These are phyloP conservation scores for Alternaria gaisen DNA, from an alignment of 2,329 filamentous ascomycete species.

Conservation along the genomic window DNA sequence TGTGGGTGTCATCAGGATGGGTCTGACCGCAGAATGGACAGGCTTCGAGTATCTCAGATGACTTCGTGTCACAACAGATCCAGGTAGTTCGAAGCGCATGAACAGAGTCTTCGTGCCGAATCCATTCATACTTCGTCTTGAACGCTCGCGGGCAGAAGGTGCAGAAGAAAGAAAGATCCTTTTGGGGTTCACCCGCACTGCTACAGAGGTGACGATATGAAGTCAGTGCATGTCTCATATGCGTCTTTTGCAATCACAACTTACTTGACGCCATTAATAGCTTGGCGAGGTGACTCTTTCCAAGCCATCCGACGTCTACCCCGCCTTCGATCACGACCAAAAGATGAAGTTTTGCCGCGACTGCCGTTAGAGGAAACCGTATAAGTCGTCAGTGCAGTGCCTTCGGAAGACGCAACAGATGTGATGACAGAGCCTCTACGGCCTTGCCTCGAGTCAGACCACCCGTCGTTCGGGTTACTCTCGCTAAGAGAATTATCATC, in stretches of 20 bases:
- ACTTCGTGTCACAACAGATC: slow-evolving; percentile 47
- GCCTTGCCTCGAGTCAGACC: slow-evolving; percentile 33
- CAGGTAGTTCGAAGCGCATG: slow-evolving; percentile 51
- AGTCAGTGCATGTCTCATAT: background rate
- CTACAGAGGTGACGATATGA: background rate
- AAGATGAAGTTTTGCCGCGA: slow-evolving; percentile 47
- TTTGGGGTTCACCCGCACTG: too few relatives aligned
- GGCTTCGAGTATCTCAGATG: slow-evolving; percentile 27
- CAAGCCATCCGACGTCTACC: slow-evolving; percentile 48
- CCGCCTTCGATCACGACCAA: slow-evolving; percentile 45
- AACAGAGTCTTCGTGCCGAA: slow-evolving; percentile 50
- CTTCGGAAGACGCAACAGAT: slow-evolving; percentile 44
- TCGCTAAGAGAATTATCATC: slow-evolving; percentile 33
- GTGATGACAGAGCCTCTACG: slow-evolving; percentile 42
- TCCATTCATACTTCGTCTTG: slow-evolving; percentile 51
- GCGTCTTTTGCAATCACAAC: background rate
- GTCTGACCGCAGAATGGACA: slow-evolving; percentile 47
- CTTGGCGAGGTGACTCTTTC: slow-evolving; percentile 43
- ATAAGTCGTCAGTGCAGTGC: slow-evolving; percentile 44
- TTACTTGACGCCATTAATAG: slow-evolving; percentile 40
- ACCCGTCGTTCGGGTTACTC: slow-evolving; percentile 33
- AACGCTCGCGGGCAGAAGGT: slow-evolving; percentile 50
- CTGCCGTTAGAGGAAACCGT: slow-evolving; percentile 44
- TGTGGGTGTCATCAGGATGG: slow-evolving; percentile 45
- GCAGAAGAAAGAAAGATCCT: slow-evolving; percentile 40